Conservation (phyloP, 2,329 filamentous ascomycete genomes). For the Aspergillus sp. region DNA sequence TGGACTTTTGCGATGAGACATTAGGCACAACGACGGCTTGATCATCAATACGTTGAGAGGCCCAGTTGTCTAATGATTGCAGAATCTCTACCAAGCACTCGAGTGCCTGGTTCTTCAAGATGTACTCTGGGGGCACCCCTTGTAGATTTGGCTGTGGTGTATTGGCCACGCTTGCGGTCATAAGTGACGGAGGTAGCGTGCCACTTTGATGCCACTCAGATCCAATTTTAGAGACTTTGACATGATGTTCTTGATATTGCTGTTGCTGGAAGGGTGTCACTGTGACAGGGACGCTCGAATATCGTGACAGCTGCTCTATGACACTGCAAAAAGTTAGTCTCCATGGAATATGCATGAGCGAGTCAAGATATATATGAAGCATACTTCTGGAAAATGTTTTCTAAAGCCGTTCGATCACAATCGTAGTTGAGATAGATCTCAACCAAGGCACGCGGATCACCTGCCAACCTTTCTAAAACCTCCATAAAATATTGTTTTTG, state of each 20-base stretch:
- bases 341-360: neutral
- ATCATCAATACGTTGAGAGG: constrained; percentile 60
- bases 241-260: constrained; percentile 74
- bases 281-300: constrained; percentile 72
- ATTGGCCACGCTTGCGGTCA: constrained; percentile 67
- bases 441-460: constrained; percentile 81
- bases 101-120: constrained; percentile 82
- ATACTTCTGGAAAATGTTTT: constrained; percentile 86
- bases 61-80: constrained; percentile 90
- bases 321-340: constrained; percentile 47
- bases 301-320: constrained; percentile 86
- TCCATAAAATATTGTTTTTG: constrained; percentile 92
- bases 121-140: constrained; percentile 81
- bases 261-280: constrained; percentile 77
- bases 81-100: constrained; percentile 86
- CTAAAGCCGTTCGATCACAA: constrained; percentile 83
- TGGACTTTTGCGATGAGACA: constrained; percentile 45
- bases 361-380: constrained; percentile 2
- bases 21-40: constrained; percentile 47
- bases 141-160: constrained; percentile 43
- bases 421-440: constrained; percentile 98
- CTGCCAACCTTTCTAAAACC: constrained; percentile 76
- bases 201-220: constrained; percentile 81
- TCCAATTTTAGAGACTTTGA: constrained; percentile 53
- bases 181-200: constrained; percentile 81